Evolutionary conservation across 1,284 basidiomycete genomes (phyloP).

Genomic region (Cryptococcus sp.): DNA sequence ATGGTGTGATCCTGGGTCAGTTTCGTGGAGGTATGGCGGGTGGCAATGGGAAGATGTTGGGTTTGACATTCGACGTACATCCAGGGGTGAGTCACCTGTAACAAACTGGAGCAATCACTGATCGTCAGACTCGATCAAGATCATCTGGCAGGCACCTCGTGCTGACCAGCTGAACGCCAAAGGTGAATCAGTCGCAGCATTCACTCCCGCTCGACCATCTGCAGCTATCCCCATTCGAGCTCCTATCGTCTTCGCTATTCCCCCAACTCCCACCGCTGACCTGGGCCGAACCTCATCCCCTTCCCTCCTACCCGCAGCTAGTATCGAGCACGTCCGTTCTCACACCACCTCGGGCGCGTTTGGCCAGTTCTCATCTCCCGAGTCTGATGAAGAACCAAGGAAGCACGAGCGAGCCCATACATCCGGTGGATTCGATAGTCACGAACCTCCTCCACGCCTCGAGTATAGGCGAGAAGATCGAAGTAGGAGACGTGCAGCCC

Average conservation of each 20-base stretch:
- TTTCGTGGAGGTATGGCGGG: constrained; percentile 44
- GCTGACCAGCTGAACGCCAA: constrained; percentile 4
- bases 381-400: neutral
- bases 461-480: constrained; percentile 7
- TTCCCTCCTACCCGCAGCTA: constrained; percentile 24
- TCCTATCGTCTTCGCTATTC: constrained; percentile 38
- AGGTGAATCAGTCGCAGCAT: neutral
- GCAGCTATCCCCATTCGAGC: constrained; percentile 45
- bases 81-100: constrained; percentile 28
- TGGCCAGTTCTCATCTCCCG: neutral
- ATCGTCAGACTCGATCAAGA: constrained; percentile 27
- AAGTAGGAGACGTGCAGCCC: constrained; percentile 8
- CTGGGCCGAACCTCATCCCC: constrained; percentile 12
- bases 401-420: neutral
- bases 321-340: constrained; percentile 2
- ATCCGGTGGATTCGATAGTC: neutral
- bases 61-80: constrained; percentile 37
- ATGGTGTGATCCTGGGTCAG: constrained; percentile 48
- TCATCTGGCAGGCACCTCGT: constrained; percentile 36
- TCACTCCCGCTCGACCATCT: constrained; percentile 33
- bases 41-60: constrained; percentile 46
- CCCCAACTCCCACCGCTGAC: constrained; percentile 32
- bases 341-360: neutral
- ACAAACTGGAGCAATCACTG: neutral
- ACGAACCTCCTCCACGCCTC: constrained; percentile 10